Percentiles rank a stretch among this genome's conserved stretches.
Conservation (phyloP, 331 rosid species). For the Rhamnella rubrinervis region DNA sequence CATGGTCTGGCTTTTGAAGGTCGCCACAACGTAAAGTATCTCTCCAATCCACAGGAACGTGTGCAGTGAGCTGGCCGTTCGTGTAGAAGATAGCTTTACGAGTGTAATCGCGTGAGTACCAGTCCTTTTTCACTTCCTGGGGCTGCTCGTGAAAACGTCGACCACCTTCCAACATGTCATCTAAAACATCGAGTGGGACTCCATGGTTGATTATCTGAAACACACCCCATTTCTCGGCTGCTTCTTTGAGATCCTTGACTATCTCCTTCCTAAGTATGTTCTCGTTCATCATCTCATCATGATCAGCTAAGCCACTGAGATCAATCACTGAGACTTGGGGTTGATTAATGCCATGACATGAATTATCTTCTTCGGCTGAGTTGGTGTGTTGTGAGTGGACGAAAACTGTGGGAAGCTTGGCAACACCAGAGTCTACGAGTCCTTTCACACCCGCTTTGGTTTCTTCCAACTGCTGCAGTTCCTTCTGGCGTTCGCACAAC, state of each 20-base stretch:
- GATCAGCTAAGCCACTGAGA: neutral
- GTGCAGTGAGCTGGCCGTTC: neutral
- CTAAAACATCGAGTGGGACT: conserved; percentile 14
- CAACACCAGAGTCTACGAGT: conserved; percentile 9
- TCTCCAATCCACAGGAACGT: conserved; percentile 13
- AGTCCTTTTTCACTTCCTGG: conserved; percentile 4
- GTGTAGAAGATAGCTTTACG: neutral
- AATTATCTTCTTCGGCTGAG: neutral
- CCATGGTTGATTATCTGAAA: conserved; percentile 24
- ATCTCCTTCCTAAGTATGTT: neutral
- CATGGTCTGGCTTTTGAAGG: neutral
- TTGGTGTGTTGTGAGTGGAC: conserved; percentile 2
- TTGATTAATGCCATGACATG: neutral
- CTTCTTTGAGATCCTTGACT: too few species aligned
- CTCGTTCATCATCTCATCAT: neutral
- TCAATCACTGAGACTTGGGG: conserved; percentile 4
- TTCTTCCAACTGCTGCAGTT: conserved; percentile 2
- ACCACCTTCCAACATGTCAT: conserved; percentile 3
- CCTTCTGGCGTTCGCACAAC: neutral
- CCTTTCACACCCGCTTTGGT: conserved; percentile 20
- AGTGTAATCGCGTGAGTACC: conserved; percentile 10
- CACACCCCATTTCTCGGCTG: conserved; percentile 9
- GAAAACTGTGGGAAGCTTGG: conserved; percentile 19
- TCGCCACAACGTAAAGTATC: conserved; percentile 9
- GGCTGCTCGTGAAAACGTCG: conserved; percentile 27